Conservation (phyloP, 2,329 filamentous ascomycete genomes). For the Biscogniauxia sp. region DNA sequence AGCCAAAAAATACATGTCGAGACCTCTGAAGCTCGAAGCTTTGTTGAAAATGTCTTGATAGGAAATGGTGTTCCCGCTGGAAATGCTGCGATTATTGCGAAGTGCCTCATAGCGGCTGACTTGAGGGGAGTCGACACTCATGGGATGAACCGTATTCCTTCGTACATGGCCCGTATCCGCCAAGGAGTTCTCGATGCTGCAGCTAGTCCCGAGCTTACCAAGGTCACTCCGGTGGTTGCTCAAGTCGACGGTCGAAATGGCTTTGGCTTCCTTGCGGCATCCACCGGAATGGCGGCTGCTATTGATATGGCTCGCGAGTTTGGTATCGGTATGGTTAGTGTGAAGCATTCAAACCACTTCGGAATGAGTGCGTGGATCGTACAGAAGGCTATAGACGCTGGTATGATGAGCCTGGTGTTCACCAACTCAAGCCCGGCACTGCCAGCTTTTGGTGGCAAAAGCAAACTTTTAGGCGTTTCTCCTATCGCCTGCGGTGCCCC, state of each 20-base stretch:
- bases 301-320: constrained; percentile 62
- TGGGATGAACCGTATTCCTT: constrained; percentile 74
- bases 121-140: constrained; percentile 78
- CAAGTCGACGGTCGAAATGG: constrained; percentile 67
- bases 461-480: constrained; percentile 69
- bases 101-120: constrained; percentile 70
- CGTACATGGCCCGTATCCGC: constrained; percentile 71
- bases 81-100: constrained; percentile 63
- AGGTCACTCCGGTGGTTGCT: constrained; percentile 69
- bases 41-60: constrained; percentile 53
- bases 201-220: constrained; percentile 55
- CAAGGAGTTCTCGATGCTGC: constrained; percentile 64
- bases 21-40: constrained; percentile 41
- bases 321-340: constrained; percentile 73
- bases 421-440: constrained; percentile 72
- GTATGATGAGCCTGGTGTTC: constrained; percentile 69
- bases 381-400: constrained; percentile 70
- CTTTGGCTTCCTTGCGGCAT: constrained; percentile 73
- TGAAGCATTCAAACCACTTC: constrained; percentile 79
- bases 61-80: constrained; percentile 58
- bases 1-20: constrained; percentile 34
- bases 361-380: constrained; percentile 82
- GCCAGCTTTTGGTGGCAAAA: constrained; percentile 66
- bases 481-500: constrained; percentile 77
- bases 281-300: constrained; percentile 63